Evolutionary conservation across 352 stramenopile species (phyloP).

Genomic region (Halophytophthora polymorphica): DNA sequence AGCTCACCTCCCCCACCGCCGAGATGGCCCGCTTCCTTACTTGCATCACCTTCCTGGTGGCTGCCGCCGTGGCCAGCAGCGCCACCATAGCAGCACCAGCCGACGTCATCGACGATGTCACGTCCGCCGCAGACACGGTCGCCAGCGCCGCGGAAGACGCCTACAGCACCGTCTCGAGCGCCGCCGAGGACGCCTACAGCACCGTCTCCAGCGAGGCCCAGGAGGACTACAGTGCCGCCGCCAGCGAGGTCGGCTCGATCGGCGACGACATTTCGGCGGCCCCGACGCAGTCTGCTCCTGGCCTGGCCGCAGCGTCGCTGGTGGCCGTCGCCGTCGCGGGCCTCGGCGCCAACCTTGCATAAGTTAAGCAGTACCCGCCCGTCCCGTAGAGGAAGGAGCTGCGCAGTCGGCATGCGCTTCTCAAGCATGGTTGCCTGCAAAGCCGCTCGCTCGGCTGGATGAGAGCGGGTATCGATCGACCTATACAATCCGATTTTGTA

Average conservation of each 20-base stretch:
- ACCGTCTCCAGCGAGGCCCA: conserved; percentile 11
- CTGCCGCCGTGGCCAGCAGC: conserved; percentile 2
- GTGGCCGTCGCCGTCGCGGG: not conserved
- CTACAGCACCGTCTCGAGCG: conserved; percentile 13
- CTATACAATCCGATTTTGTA: too few relatives aligned
- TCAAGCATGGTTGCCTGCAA: too few relatives aligned
- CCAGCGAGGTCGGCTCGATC: conserved; percentile 1
- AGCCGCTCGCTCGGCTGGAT: too few relatives aligned
- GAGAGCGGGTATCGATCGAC: too few relatives aligned
- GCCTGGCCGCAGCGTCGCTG: not conserved
- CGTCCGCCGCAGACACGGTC: conserved; percentile 15
- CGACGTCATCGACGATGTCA: conserved; percentile 21
- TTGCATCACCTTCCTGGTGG: conserved; percentile 7
- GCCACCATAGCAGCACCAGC: conserved; percentile 2
- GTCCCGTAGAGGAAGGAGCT: too few relatives aligned
- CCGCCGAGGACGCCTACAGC: too few relatives aligned
- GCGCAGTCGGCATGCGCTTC: too few relatives aligned
- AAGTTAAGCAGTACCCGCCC: too few relatives aligned
- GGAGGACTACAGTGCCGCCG: conserved; percentile 12
- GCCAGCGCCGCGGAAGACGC: conserved; percentile 10
- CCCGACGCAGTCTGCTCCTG: not conserved
- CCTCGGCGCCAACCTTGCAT: not conserved
- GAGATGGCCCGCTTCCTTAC: conserved; percentile 16
- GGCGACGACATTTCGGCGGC: not conserved
- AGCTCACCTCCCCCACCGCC: not conserved